These are phyloP conservation scores for Leishmania tropica DNA, from an alignment of 208 protist genomes.

Conservation along the genomic window DNA sequence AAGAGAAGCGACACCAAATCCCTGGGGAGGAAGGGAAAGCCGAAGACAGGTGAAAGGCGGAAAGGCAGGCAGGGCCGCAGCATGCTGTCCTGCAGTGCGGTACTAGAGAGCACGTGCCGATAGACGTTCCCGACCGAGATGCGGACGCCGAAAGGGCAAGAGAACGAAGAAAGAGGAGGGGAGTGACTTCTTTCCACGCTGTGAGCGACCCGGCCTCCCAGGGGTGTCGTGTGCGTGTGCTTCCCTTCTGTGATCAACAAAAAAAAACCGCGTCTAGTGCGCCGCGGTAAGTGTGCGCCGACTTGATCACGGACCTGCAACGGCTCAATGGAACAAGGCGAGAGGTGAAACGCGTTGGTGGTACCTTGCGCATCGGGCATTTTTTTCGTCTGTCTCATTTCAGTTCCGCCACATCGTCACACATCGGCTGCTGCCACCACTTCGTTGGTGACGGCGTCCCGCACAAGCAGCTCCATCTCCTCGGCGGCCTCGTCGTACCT, in stretches of 20 bases:
- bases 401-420: background rate
- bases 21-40: background rate
- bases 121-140: background rate
- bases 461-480: constrained; percentile 74
- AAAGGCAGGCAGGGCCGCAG: background rate
- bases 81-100: background rate
- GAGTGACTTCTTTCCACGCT: background rate
- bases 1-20: background rate
- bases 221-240: background rate
- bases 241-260: background rate
- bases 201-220: background rate
- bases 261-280: background rate
- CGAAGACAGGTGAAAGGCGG: background rate
- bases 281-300: background rate
- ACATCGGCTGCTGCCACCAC: constrained; percentile 42
- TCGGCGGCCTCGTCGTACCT: constrained; percentile 42
- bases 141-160: background rate
- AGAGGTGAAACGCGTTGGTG: background rate
- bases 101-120: background rate
- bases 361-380: too few species aligned
- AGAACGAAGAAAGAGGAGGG: background rate
- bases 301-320: background rate
- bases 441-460: constrained; percentile 33
- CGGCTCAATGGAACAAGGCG: background rate
- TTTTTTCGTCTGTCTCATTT: background rate